phyloP scores from a whole-genome alignment of 1,139 yeast species.

The Geotrichum siamense region DNA sequence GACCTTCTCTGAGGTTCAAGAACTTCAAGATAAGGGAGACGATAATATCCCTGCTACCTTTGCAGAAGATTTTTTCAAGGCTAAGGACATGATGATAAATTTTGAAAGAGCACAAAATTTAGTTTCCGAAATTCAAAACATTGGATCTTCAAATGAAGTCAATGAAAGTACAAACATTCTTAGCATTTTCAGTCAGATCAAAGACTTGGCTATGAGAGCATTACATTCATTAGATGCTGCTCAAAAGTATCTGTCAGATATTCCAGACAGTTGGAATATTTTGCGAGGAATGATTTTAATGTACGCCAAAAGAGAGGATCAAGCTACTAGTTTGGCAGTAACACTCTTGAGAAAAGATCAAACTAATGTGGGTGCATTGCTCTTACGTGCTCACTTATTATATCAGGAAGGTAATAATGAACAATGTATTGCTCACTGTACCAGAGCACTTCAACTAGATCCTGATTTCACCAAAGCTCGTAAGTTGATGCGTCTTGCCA shows the following conservation, averaged over 20 bases:
- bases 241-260: slow-evolving; percentile 33
- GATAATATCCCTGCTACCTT: slow-evolving; percentile 26
- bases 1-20: slow-evolving; percentile 22
- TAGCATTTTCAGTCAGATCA: slow-evolving; percentile 12
- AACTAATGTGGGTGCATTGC: slow-evolving; percentile 37
- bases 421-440: slow-evolving; percentile 36
- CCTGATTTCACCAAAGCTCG: slow-evolving; percentile 38
- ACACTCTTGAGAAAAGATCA: slow-evolving; percentile 33
- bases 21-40: slow-evolving; percentile 11
- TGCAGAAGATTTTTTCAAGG: slow-evolving; percentile 29
- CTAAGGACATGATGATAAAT: slow-evolving; percentile 35
- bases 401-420: slow-evolving; percentile 37
- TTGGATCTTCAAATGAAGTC: slow-evolving; percentile 3
- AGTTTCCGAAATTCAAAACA: slow-evolving; percentile 20
- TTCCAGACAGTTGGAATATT: slow-evolving; percentile 36
- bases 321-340: slow-evolving; percentile 36
- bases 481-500: slow-evolving; percentile 29
- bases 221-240: slow-evolving; percentile 36
- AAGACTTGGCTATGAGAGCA: slow-evolving; percentile 27
- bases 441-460: slow-evolving; percentile 38
- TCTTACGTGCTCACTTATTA: slow-evolving; percentile 35
- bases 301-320: slow-evolving; percentile 32
- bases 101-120: slow-evolving; percentile 31
- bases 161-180: slow-evolving; percentile 11
- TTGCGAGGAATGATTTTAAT: slow-evolving; percentile 32